Conservation (phyloP, 495 filamentous ascomycete genomes). For the Hypoxylon fuscum region DNA sequence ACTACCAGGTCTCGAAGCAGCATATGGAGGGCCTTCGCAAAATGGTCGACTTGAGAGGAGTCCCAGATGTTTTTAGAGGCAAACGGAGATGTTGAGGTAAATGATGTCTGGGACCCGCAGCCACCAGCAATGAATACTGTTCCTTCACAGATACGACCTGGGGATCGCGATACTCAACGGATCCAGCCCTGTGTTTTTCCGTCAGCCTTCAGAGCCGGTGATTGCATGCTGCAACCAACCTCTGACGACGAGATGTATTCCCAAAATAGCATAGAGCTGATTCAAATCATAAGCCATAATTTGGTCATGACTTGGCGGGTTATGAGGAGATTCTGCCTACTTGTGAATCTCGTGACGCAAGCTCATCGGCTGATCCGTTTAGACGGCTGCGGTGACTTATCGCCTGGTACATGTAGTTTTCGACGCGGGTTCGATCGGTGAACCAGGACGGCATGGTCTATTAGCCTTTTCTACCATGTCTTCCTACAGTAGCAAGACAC, state of each 20-base stretch:
- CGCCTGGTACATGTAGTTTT: constrained; percentile 47
- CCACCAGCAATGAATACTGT: not conserved
- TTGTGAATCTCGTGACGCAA: constrained; percentile 14
- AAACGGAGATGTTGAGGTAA: constrained; percentile 1
- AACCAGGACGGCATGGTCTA: constrained; percentile 50
- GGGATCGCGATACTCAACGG: constrained; percentile 1
- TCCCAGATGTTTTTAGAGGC: constrained; percentile 17
- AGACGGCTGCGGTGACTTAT: constrained; percentile 44
- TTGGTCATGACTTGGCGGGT: not conserved
- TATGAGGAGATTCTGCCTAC: constrained; percentile 6
- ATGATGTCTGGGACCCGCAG: not conserved
- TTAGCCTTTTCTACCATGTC: constrained; percentile 46
- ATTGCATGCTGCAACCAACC: not conserved
- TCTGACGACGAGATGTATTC: not conserved
- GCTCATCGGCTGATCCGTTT: constrained; percentile 2
- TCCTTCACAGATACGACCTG: not conserved
- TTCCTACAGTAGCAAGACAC: constrained; percentile 50
- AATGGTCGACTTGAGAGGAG: constrained; percentile 50
- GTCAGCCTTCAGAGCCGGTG: not conserved
- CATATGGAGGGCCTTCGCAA: constrained; percentile 49
- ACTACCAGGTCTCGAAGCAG: constrained; percentile 39
- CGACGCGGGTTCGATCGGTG: constrained; percentile 35
- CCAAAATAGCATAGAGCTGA: not conserved
- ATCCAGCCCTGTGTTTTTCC: not conserved
- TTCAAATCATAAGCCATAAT: not conserved